phyloP scores from a whole-genome alignment of 768 basidiomycete genomes.

The Daedaleopsis nitida region DNA sequence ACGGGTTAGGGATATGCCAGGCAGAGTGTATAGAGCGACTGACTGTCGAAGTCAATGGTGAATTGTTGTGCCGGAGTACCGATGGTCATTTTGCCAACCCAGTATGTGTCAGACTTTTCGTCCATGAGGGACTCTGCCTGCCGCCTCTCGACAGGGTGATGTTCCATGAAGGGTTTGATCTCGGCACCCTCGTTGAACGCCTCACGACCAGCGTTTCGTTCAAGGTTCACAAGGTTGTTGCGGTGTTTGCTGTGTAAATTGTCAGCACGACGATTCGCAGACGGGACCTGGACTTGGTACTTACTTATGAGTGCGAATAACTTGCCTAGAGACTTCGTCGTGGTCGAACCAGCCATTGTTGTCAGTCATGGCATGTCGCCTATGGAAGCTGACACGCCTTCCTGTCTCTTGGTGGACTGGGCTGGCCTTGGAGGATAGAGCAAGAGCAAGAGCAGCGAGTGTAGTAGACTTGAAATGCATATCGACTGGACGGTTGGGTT shows the following conservation, averaged over 20 bases:
- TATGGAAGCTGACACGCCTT: constrained; percentile 12
- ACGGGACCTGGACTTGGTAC: neutral
- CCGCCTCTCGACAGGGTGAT: constrained; percentile 8
- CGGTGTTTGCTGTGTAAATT: constrained; percentile 20
- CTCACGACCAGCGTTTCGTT: constrained; percentile 8
- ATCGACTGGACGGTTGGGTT: neutral
- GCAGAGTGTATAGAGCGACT: neutral
- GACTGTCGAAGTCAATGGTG: constrained; percentile 21
- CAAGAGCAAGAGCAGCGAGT: neutral
- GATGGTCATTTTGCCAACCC: constrained; percentile 47
- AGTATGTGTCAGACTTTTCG: constrained; percentile 26
- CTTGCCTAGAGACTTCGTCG: constrained; percentile 13
- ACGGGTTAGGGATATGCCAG: neutral
- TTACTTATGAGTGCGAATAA: constrained; percentile 20
- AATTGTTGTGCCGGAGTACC: constrained; percentile 45
- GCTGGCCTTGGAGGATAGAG: neutral
- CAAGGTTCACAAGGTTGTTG: constrained; percentile 20
- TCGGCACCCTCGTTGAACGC: constrained; percentile 28
- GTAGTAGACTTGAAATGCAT: neutral
- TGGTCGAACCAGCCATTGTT: constrained; percentile 21
- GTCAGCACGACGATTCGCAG: neutral
- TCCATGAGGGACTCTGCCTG: constrained; percentile 27
- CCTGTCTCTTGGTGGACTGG: constrained; percentile 1
- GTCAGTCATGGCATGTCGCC: constrained; percentile 10
- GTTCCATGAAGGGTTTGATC: constrained; percentile 23